Evolutionary conservation across 2,329 filamentous ascomycete species (phyloP), one percentile per base, ranked within the genome.

Genomic region (Trichoderma koningiopsis): DNA sequence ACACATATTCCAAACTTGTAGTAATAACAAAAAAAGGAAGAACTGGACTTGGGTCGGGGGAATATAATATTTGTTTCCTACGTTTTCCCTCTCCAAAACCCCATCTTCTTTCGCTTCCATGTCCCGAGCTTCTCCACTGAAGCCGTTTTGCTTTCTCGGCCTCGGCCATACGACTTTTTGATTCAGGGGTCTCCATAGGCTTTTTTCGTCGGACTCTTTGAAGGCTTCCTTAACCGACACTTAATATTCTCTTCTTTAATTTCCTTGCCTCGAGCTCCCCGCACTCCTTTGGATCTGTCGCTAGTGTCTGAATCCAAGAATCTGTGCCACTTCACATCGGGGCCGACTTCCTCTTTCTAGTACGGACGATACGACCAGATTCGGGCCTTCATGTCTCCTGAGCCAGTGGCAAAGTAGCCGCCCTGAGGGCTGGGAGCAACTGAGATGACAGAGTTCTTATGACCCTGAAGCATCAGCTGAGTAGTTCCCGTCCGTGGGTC

Each of bases 401-500:
- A 97, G 71, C 96, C 96, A 5, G 96, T 99, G 52, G 96, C 96
- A 78, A 99, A 99, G 78, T 93, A 91, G 72, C 90, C 89, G 70
- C 94, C 94, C 43, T 88, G 90, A 19, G 96, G 96, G 80, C 94
- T 97, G 27, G 96, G 96, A 1, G 96, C 95, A 64, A 99, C 96
- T 3, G 94, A 97, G 76, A 98, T 98, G 75, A 99, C 96, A 13
- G 93, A 97, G 82, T 98, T 98, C 86, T 98, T 98, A 80, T 99
- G 96, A 31, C 96, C 96, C 81, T 98, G 96, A 71, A 99, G 87
- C 96, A 98, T 98, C 79, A 99, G 91, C 82, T 98, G 95, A 1
- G 95, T 96, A 73, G 92, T 91, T 43, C 95, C 96, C 24, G 94
- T 97, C 75, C 91, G 88, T 24, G 96, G 95, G 77, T 99, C 95